phyloP scores from a whole-genome alignment of 2,329 filamentous ascomycete genomes.

The Claviceps sp. region DNA sequence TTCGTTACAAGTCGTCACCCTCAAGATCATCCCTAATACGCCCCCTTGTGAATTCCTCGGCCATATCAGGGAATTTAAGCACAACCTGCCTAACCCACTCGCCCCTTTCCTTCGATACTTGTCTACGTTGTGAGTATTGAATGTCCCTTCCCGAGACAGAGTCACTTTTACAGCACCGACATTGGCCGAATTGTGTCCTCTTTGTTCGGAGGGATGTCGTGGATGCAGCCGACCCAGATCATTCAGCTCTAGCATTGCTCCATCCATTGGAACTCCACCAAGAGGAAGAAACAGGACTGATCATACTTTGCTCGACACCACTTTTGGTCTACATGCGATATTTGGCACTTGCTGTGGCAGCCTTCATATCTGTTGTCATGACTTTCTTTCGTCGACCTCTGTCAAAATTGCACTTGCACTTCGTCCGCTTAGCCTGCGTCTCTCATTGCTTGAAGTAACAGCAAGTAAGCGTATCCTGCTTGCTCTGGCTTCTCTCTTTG shows the following conservation, averaged over 20 bases:
- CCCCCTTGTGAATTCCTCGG: constrained; percentile 27
- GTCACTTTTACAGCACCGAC: constrained; percentile 7
- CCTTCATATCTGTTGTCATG: neutral
- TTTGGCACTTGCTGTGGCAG: neutral
- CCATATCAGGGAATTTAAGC: constrained; percentile 28
- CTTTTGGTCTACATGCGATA: neutral
- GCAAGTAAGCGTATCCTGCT: neutral
- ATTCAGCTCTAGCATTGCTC: constrained; percentile 2
- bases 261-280: neutral
- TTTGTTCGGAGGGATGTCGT: neutral
- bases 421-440: neutral
- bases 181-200: constrained; percentile 7
- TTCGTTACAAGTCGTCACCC: constrained; percentile 7
- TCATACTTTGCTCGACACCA: neutral
- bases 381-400: neutral
- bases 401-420: neutral
- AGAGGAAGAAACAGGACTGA: neutral
- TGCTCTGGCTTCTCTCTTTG: neutral
- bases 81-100: constrained; percentile 15
- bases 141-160: constrained; percentile 23
- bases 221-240: constrained; percentile 10
- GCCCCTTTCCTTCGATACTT: constrained; percentile 16
- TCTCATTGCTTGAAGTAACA: neutral
- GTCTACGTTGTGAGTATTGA: constrained; percentile 8
- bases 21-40: constrained; percentile 9